phyloP scores from a whole-genome alignment of 805 yeast species.

The Kodamaea neixiangensis region DNA sequence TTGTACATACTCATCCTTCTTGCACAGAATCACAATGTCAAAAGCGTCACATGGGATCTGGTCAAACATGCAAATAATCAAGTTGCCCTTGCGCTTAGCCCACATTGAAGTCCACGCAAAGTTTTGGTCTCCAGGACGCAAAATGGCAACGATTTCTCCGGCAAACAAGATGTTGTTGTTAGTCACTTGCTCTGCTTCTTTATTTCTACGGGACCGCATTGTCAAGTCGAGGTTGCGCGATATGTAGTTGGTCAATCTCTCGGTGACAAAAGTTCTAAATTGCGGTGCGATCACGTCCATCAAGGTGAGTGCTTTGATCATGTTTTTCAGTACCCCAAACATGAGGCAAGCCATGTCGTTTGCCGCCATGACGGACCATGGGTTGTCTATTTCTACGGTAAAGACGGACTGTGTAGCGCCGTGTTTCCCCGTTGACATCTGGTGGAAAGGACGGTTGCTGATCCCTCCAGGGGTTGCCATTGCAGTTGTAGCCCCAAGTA shows the following conservation, averaged over 20 bases:
- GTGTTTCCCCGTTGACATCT: constrained; percentile 68
- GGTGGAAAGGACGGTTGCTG: constrained; percentile 55
- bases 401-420: constrained; percentile 81
- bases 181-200: constrained; percentile 17
- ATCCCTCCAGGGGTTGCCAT: constrained; percentile 2
- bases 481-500: constrained; percentile 15
- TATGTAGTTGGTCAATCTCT: constrained; percentile 44
- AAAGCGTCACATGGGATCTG: constrained; percentile 61
- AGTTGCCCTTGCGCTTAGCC: constrained; percentile 75
- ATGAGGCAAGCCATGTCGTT: constrained; percentile 87
- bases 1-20: constrained; percentile 6
- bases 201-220: constrained; percentile 18
- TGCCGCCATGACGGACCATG: constrained; percentile 81
- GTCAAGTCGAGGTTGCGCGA: constrained; percentile 17
- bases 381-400: constrained; percentile 70
- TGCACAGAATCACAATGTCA: constrained; percentile 19
- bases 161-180: constrained; percentile 59
- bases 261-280: constrained; percentile 67
- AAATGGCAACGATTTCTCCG: constrained; percentile 83
- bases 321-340: constrained; percentile 75
- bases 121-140: constrained; percentile 59
- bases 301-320: constrained; percentile 61
- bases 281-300: constrained; percentile 79
- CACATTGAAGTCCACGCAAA: constrained; percentile 86
- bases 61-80: constrained; percentile 82